A percentile compares a stretch with the other conserved stretches of the same genome.
These are phyloP conservation scores for Cryptococcus jaspeensis DNA, from an alignment of 1,284 basidiomycete genomes.

Conservation along the genomic window DNA sequence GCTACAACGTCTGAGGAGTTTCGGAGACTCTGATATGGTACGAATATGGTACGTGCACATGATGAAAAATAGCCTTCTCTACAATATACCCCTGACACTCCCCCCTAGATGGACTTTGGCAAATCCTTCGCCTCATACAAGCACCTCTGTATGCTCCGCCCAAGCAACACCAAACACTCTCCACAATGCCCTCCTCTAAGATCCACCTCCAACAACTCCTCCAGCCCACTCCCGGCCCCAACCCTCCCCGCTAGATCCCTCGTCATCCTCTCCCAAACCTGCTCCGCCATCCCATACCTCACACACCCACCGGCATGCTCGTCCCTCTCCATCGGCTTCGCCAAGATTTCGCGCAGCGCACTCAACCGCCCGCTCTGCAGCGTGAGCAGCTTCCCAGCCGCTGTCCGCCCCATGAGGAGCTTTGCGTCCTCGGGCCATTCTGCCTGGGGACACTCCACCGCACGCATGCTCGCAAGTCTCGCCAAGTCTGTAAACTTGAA, in stretches of 20 bases:
- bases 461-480: conserved; percentile 19
- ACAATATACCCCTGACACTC: too few species aligned
- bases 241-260: conserved; percentile 3
- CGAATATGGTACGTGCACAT: too few species aligned
- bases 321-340: conserved; percentile 17
- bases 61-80: too few species aligned
- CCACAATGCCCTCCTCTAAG: conserved; percentile 31
- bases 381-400: conserved; percentile 11
- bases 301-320: conserved; percentile 19
- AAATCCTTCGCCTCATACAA: conserved; percentile 27
- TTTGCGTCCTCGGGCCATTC: conserved; percentile 25
- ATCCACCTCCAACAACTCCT: conserved; percentile 33
- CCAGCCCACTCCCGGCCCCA: conserved; percentile 20
- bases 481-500: conserved; percentile 41
- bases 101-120: conserved; percentile 21
- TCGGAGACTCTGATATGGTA: too few species aligned
- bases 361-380: conserved; percentile 21
- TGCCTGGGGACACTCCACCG: conserved; percentile 13
- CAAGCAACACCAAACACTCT: conserved; percentile 31
- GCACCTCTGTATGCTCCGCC: conserved; percentile 26
- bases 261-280: conserved; percentile 20
- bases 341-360: conserved; percentile 24
- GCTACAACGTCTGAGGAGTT: too few species aligned
- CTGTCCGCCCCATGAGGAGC: conserved; percentile 28
- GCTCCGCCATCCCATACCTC: conserved; percentile 10